A percentile compares a stretch with the other conserved stretches of the same genome.
Conservation (phyloP, 768 basidiomycete species). For the Kockovaella imperatae region DNA sequence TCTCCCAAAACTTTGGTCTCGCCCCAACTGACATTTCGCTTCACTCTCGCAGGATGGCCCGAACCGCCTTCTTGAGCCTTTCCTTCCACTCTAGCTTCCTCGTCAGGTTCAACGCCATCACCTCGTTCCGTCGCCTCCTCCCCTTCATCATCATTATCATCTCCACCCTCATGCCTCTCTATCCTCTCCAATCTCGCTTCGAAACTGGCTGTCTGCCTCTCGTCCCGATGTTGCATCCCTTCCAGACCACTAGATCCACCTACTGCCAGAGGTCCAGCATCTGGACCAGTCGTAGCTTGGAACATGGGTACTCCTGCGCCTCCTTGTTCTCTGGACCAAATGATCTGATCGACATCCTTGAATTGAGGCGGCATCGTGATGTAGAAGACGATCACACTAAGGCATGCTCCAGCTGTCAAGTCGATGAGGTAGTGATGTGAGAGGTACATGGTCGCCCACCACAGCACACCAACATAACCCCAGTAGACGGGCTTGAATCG, state of each 20-base stretch:
- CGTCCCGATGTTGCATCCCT: no score
- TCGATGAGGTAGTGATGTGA: conserved; percentile 98
- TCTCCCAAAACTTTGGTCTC: conserved; percentile 34
- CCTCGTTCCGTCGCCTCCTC: background rate
- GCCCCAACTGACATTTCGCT: conserved; percentile 34
- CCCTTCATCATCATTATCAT: conserved; percentile 4
- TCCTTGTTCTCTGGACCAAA: conserved; percentile 19
- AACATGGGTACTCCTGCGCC: conserved; percentile 2
- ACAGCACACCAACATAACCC: conserved; percentile 75
- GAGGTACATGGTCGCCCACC: conserved; percentile 99
- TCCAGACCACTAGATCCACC: conserved; percentile 16
- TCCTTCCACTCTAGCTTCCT: conserved; percentile 16
- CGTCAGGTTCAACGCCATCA: background rate
- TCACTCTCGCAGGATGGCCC: no score
- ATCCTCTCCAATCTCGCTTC: conserved; percentile 44
- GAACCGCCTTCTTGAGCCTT: conserved; percentile 17
- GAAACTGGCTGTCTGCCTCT: conserved; percentile 6
- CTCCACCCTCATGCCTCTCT: conserved; percentile 27
- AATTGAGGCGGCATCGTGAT: conserved; percentile 75
- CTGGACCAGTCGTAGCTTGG: no score
- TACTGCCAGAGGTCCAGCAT: no score
- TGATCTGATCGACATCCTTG: conserved; percentile 51
- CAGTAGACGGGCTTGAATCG: conserved; percentile 59
- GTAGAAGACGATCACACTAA: conserved; percentile 82
- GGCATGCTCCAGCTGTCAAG: conserved; percentile 84